Evolutionary conservation across 129 eudicot genomes (phyloP), one percentile per base, ranked within the genome.

Genomic region (Helianthus annuus): DNA sequence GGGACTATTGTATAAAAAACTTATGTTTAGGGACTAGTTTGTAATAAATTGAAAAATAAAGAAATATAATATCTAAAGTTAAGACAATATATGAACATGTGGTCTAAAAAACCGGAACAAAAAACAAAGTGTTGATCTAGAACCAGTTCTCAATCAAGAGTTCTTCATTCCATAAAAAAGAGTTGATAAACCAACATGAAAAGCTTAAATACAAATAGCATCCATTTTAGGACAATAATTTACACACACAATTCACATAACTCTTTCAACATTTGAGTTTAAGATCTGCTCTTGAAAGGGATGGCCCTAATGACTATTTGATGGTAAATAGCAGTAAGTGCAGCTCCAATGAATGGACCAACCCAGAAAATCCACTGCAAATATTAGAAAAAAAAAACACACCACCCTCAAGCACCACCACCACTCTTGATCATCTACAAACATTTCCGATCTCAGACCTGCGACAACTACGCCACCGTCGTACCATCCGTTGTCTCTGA

Each of bases 321-420:
- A 81, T 87, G 97, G 85, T 91, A 91, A 48, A 85, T 4, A 9
- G 97, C 97, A 56, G 97, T 95, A 66, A 90, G 94, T 14, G 91
- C 91, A 48, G 97, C 97, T 79, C 97, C 97, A 58, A 90, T 83
- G 88, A 90, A 87, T 22, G 97, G 97, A 44, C 97, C 97, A 49
- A 90, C 97, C 97, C 97, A 87, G 84, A 90, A 90, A 70, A 90
- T 76, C 97, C 95, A 90, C 95, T 87, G 86, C 15, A 36, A 61
- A 60, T 16, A 10, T 1, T 8, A 38, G 44, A 52, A 66, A 67
- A 65, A 65, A 56, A 46, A 39, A 52, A 1, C 74, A 76, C 49
- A 66, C 22, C 22, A 19, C 22, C 22, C 22, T 19, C 0, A 19
- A 19, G 0, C 0, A 19, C 22, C 22, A 19, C 22, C 22, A 19